Evolutionary conservation across 331 rosid species (phyloP).

Genomic region (Arachis monticola): DNA sequence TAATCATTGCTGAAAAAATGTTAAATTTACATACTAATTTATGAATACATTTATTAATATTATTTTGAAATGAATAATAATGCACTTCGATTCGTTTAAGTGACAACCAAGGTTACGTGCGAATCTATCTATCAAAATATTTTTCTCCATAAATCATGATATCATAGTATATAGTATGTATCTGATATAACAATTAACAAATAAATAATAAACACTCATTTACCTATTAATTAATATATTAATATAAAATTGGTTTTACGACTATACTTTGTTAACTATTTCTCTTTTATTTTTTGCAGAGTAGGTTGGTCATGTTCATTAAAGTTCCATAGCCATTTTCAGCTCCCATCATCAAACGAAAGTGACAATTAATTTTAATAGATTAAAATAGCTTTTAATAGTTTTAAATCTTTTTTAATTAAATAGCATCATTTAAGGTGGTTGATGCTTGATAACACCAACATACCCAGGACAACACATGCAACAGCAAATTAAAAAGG

Average conservation of each 20-base stretch:
- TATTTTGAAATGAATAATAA: neutral
- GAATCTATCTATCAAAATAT: neutral
- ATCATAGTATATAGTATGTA: neutral
- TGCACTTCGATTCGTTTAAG: neutral
- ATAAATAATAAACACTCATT: neutral
- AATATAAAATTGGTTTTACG: neutral
- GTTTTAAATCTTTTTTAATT: neutral
- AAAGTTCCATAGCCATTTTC: neutral
- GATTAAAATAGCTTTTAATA: neutral
- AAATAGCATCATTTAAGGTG: neutral
- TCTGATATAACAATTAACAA: no score
- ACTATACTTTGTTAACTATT: neutral
- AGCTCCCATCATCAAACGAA: neutral
- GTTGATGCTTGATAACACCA: neutral
- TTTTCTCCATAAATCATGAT: neutral
- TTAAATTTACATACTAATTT: no score
- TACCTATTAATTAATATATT: neutral
- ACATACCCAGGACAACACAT: neutral
- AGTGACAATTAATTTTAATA: neutral
- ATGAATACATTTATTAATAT: neutral
- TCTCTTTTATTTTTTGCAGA: neutral
- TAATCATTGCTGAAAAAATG: no score
- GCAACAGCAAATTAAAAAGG: neutral
- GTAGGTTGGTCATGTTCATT: neutral
- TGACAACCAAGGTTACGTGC: neutral